These are phyloP conservation scores for Jamesozyma spencerorum DNA, from an alignment of 805 yeast species.

Conservation along the genomic window DNA sequence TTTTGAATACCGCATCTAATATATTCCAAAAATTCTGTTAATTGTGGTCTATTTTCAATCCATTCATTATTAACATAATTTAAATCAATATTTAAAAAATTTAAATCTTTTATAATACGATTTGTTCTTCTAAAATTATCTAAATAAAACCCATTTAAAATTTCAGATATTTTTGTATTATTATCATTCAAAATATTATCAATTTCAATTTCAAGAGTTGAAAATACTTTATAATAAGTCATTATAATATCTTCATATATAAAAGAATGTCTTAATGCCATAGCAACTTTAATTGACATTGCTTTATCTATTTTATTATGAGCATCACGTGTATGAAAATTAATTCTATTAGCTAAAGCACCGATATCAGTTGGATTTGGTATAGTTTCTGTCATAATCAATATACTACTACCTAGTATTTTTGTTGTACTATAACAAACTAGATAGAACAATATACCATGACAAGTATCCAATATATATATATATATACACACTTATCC, in stretches of 20 bases:
- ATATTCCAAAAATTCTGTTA: constrained; percentile 54
- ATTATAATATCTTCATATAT: constrained; percentile 77
- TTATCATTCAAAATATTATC: constrained; percentile 40
- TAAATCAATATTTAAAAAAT: constrained; percentile 54
- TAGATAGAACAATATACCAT: no score
- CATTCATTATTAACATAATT: constrained; percentile 12
- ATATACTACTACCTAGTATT: neutral
- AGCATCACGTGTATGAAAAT: constrained; percentile 50
- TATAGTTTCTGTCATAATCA: constrained; percentile 22
- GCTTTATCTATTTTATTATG: constrained; percentile 65
- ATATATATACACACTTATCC: no score
- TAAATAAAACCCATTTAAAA: constrained; percentile 54
- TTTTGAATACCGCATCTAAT: constrained; percentile 44
- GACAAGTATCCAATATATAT: no score
- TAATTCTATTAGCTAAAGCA: constrained; percentile 76
- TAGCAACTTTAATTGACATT: constrained; percentile 59
- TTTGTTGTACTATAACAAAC: no score
- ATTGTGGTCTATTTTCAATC: constrained; percentile 32
- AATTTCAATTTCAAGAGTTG: constrained; percentile 45
- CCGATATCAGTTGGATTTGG: constrained; percentile 77
- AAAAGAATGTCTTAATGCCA: constrained; percentile 66
- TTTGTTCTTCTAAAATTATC: constrained; percentile 59
- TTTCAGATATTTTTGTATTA: constrained; percentile 25
- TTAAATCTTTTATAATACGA: constrained; percentile 49
- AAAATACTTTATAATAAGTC: constrained; percentile 59